Evolutionary conservation across 1,139 yeast genomes (phyloP), one percentile per base, ranked within the genome.

Genomic region (Hyphopichia burtonii): DNA sequence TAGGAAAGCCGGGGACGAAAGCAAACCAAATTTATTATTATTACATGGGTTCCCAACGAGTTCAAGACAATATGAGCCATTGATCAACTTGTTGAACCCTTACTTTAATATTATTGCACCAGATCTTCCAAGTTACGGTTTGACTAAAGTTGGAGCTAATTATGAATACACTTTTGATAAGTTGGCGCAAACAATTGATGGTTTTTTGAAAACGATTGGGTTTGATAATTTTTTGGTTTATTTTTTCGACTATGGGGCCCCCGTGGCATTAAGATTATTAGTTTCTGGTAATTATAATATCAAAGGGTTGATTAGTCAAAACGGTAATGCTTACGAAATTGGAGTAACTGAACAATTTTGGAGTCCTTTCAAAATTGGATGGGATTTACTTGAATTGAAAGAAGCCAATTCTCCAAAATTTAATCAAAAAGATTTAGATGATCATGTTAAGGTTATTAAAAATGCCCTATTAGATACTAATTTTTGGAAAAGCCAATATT

Each of bases 41-140:
- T 58, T 72, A 14, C 78, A 72, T 47, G 78, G 77, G 2, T 71
- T 56, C 41, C 78, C 78, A 11, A 58, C 74, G 1, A 66, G 76
- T 3, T 71, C 77, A 0, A 56, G 61, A 44, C 63, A 60, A 64
- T 72, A 55, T 50, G 56, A 68, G 36, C 49, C 61, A 34, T 45
- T 72, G 46, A 66, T 71, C 36, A 66, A 71, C 8, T 45, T 66
- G 22, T 55, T 72, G 28, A 57, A 67, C 4, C 50, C 63, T 7
- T 47, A 59, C 27, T 71, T 58, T 48, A 74, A 65, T 44, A 59
- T 72, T 8, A 43, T 72, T 44, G 76, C 77, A 4, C 77, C 78
- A 2, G 77, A 72, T 51, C 52, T 72, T 31, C 78, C 78, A 14
- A 67, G 74, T 1, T 72, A 56, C 49, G 78, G 78, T 1, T 59